Evolutionary conservation across 352 stramenopile genomes (phyloP).

Genomic region (Globisporangium carolinianum): DNA sequence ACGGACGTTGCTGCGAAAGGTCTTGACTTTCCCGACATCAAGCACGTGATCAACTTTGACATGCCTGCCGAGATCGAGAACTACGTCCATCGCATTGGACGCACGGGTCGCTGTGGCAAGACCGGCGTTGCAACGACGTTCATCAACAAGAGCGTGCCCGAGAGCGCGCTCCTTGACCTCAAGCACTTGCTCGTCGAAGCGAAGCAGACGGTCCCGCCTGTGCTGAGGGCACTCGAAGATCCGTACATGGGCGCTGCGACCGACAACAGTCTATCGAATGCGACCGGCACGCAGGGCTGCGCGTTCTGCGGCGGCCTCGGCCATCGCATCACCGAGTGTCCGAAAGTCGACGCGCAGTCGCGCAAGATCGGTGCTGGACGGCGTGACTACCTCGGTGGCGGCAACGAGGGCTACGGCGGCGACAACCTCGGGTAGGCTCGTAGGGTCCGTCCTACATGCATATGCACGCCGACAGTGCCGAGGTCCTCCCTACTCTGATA

Average conservation of each 20-base stretch:
- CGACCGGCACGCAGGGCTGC: slow-evolving; percentile 90
- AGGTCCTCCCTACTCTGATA: too few species aligned
- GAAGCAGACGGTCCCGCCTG: slow-evolving; percentile 96
- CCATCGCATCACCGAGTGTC: slow-evolving; percentile 98
- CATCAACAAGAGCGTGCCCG: slow-evolving; percentile 96
- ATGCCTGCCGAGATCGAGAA: slow-evolving; percentile 99
- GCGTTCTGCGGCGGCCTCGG: slow-evolving; percentile 98
- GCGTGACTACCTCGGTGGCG: slow-evolving; percentile 92
- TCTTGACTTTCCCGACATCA: slow-evolving; percentile 98
- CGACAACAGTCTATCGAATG: slow-evolving; percentile 36
- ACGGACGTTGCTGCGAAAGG: slow-evolving; percentile 98
- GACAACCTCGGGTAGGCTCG: slow-evolving; percentile 75
- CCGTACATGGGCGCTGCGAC: slow-evolving; percentile 87
- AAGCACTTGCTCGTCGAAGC: slow-evolving; percentile 98
- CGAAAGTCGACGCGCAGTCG: slow-evolving; percentile 97
- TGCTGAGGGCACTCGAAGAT: slow-evolving; percentile 97
- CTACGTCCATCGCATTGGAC: slow-evolving; percentile 99
- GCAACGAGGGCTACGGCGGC: slow-evolving; percentile 90
- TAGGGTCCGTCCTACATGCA: too few species aligned
- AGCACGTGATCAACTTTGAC: slow-evolving; percentile 99
- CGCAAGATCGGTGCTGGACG: slow-evolving; percentile 91
- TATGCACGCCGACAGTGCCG: too few species aligned
- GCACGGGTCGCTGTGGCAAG: slow-evolving; percentile 97
- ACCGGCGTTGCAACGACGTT: slow-evolving; percentile 98
- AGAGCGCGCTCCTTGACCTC: slow-evolving; percentile 96